Base-by-base conservation (phyloP, 2,329 filamentous ascomycete genomes). In the Alternaria sp. region DNA sequence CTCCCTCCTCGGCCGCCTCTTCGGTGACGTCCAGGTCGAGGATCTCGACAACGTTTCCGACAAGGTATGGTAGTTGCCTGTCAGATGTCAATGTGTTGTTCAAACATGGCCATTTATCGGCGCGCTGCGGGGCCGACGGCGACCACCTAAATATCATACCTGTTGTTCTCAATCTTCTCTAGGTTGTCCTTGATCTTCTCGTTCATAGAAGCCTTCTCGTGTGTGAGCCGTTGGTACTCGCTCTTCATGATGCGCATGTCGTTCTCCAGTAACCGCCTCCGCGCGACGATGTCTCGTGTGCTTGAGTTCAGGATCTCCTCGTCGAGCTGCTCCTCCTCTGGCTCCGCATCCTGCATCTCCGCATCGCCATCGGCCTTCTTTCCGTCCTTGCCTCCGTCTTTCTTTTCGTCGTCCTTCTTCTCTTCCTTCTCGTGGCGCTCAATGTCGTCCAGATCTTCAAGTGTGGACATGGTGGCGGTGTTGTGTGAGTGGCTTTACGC, bases 181-280 rank as follows among this genome's bases (percentile, higher is more conserved):
- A 92, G 82, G 75, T 99, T 99, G 78, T 99, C 95, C 85, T 97
- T 98, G 80, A 99, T 98, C 84, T 97, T 98, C 80, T 98, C 94
- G 58, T 89, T 88, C 95, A 99, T 99, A 48, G 92, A 89, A 49
- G 90, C 88, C 82, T 97, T 97, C 82, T 99, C 95, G 74, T 99
- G 95, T 72, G 90, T 90, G 81, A 99, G 84, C 70, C 95, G 90
- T 77, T 97, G 93, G 72, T 88, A 93, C 80, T 99, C 95, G 84
- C 93, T 97, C 85, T 91, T 94, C 93, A 99, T 98, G 81, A 99
- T 98, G 73, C 95, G 87, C 73, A 95, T 91, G 80, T 99, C 95
- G 80, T 99, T 99, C 80, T 99, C 95, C 67, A 99, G 84, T 75
- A 99, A 85, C 74, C 93, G 89, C 83, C 89, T 91, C 79, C 95